Conservation (phyloP, 106 monocot species). For the Dactylorhiza incarnata region DNA sequence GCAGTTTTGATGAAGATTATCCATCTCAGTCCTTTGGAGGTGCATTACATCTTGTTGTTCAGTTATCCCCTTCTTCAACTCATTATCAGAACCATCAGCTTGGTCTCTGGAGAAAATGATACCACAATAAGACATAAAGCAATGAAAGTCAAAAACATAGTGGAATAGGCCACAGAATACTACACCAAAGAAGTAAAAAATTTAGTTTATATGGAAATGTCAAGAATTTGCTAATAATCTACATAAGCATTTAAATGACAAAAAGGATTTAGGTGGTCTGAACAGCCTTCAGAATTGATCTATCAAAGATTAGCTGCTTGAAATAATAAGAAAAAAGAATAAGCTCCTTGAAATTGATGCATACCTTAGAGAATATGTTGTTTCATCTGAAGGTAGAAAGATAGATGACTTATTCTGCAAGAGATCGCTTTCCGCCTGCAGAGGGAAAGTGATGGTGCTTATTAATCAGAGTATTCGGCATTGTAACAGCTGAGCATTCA, state of each 20-base stretch:
- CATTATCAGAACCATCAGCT: slow-evolving; percentile 22
- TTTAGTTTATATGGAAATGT: neutral
- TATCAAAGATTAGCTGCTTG: slow-evolving; percentile 5
- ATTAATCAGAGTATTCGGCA: neutral
- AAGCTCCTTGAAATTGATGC: neutral
- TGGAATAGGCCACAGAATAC: neutral
- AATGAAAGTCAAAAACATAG: neutral
- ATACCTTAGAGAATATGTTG: slow-evolving; percentile 19
- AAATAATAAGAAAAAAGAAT: neutral
- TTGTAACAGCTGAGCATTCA: neutral
- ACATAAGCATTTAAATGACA: neutral
- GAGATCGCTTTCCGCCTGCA: slow-evolving; percentile 30
- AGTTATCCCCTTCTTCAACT: slow-evolving; percentile 8
- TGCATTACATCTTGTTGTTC: slow-evolving; percentile 20
- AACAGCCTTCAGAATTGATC: neutral
- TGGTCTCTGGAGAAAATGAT: slow-evolving; percentile 14
- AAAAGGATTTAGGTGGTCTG: neutral
- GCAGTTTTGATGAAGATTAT: slow-evolving; percentile 14
- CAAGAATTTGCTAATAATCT: neutral
- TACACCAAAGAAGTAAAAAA: neutral
- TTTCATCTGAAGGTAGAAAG: slow-evolving; percentile 19
- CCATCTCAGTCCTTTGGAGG: slow-evolving; percentile 8
- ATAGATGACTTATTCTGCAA: slow-evolving; percentile 10
- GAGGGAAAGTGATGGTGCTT: neutral
- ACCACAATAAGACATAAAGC: neutral